These are phyloP conservation scores for Flaveria brownii DNA, from an alignment of 129 eudicot genomes.

Conservation along the genomic window DNA sequence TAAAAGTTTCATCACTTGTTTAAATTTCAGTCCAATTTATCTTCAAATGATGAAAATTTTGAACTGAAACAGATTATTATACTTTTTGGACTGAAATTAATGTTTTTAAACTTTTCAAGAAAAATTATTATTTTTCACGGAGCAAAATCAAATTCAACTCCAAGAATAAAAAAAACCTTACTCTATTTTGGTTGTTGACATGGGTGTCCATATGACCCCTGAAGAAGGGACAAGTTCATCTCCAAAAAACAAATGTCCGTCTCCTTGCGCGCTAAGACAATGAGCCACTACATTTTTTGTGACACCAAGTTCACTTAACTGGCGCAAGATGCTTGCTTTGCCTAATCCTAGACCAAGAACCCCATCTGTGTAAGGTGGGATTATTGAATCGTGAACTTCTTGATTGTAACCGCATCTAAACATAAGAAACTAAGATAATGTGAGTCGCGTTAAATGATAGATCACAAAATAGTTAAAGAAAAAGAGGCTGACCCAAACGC, in stretches of 20 bases:
- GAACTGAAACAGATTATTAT: no score
- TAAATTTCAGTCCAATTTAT: no score
- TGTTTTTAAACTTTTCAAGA: no score
- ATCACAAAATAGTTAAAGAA: not conserved
- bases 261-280: slow-evolving; percentile 18
- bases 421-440: not conserved
- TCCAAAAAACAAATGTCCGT: slow-evolving; percentile 19
- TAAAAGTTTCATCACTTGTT: no score
- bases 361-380: slow-evolving; percentile 28
- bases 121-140: no score
- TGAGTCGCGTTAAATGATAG: not conserved
- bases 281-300: slow-evolving; percentile 16
- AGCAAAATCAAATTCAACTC: no score
- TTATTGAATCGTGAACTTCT: not conserved
- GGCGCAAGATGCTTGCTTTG: slow-evolving; percentile 23
- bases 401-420: slow-evolving; percentile 27
- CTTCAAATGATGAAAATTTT: no score
- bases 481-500: slow-evolving; percentile 27
- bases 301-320: slow-evolving; percentile 6
- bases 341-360: slow-evolving; percentile 27
- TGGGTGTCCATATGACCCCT: slow-evolving; percentile 14
- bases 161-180: not conserved
- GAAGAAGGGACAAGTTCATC: slow-evolving; percentile 22
- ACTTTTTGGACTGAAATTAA: no score
- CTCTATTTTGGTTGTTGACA: slow-evolving; percentile 6